Base-by-base conservation (phyloP, 202 grass and related monocot species). In the Thinopyrum obtusiflorum region DNA sequence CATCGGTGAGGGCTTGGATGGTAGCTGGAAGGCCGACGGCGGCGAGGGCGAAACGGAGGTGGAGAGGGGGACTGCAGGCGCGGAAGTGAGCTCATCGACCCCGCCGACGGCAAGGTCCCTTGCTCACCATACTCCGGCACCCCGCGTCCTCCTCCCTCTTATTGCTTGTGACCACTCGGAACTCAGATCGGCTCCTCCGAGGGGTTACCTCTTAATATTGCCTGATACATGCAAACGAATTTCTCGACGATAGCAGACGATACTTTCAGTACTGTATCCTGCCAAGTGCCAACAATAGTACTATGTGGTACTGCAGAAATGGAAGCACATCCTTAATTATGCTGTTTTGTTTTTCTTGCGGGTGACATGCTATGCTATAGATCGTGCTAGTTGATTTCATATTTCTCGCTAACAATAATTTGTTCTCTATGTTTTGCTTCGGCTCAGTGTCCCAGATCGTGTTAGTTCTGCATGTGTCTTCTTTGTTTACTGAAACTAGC, bases 121-220 rank as follows among this genome's bases (percentile, higher is more conserved):
- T 74, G 71, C 37, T 74, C 71, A 26, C 69, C 69, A 46, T 73
- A 73, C 69, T 73, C 39, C 23, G 39, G 69, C 36, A 24, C 70
- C 5, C 36, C 37, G 36, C 64, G 64, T 42, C 70, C 24, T 73
- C 39, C 70, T 51, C 71, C 65, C 25, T 44, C 12, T 51, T 73
- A 15, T 29, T 75, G 42, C 14, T 29, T 10, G 27, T 51, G 44
- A 11, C 44, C 14, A 51, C 44, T 17, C 14, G 14, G 71, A 75
- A 25, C 25, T 75, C 71, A 75, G 71, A 75, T 51, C 71, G 42
- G 42, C 25, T 14, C 13, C 23, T 73, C 23, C 70, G 23, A 75
- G 25, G 25, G 24, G 14, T 75, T 28, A 51, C 71, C 71, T 51
- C 71, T 51, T 51, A 51, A 49, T 42, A 74, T 42, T 74, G 70